Evolutionary conservation across 768 basidiomycete genomes (phyloP).

Genomic region (Inosperma sp.): DNA sequence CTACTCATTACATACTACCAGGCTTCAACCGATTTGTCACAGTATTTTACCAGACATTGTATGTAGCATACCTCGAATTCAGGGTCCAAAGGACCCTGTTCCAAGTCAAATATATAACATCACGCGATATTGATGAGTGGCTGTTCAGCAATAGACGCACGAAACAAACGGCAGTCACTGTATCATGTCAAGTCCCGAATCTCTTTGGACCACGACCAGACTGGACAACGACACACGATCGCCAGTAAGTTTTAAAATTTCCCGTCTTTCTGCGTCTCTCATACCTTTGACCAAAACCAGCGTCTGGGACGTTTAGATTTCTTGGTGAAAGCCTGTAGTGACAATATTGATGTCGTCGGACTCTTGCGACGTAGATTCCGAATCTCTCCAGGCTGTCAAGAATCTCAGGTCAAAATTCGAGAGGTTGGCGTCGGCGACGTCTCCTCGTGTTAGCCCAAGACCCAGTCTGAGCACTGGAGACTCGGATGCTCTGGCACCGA

Average conservation of each 20-base stretch:
- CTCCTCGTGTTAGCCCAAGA: constrained; percentile 6
- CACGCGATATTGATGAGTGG: background rate
- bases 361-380: constrained; percentile 45
- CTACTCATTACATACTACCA: too few species aligned
- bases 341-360: background rate
- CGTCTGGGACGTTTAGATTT: constrained; percentile 11
- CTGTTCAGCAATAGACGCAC: background rate
- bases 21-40: too few species aligned
- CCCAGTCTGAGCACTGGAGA: constrained; percentile 15
- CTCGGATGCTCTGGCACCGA: constrained; percentile 25
- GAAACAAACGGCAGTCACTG: background rate
- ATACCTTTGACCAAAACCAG: background rate
- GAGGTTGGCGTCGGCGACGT: constrained; percentile 48
- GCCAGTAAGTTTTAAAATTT: constrained; percentile 7
- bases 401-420: constrained; percentile 70
- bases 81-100: too few species aligned
- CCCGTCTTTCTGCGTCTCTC: background rate
- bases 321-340: background rate
- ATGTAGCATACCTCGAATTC: too few species aligned
- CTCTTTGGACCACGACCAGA: constrained; percentile 3
- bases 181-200: background rate
- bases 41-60: too few species aligned
- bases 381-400: constrained; percentile 58
- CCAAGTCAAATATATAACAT: background rate
- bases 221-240: constrained; percentile 7